Evolutionary conservation across 2,329 filamentous ascomycete genomes (phyloP), one percentile per base, ranked within the genome.

Genomic region (Fusarium concolor): DNA sequence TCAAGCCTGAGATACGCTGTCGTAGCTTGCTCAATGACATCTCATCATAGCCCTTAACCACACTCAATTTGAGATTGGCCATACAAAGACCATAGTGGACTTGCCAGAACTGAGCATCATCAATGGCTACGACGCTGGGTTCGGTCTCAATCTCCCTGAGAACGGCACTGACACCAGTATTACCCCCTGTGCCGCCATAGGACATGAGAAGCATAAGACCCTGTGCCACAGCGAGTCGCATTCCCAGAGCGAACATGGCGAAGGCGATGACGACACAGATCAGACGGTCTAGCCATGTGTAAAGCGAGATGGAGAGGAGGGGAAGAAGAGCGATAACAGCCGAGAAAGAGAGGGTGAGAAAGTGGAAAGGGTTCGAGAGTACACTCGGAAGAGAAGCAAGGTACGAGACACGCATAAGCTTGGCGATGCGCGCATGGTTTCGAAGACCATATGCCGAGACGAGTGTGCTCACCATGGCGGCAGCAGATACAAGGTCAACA

Each of bases 91-190:
- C 94, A 77, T 98, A 97, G 79, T 99, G 96, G 15, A 97, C 96
- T 82, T 99, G 96, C 96, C 96, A 99, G 79, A 99, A 97, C 76
- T 94, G 90, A 3, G 94, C 95, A 75, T 97, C 94, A 59, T 97
- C 93, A 45, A 99, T 89, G 2, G 86, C 86, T 43, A 87, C 86
- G 26, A 98, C 89, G 56, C 87, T 86, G 3, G 92, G 89, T 73
- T 97, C 94, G 2, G 89, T 86, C 77, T 94, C 90, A 51, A 99
- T 94, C 77, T 97, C 93, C 56, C 88, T 87, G 73, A 97, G 84
- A n/a, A 97, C 90, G 22, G 90, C 89, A 5, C 88, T 85, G 3
- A 96, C 89, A 6, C 87, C 81, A 38, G 76, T 77, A 47, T 80
- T 79, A 33, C 77, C 78, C 46, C 73, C 74, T 31, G 67, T 75